These are phyloP conservation scores for Zanthoxylum bungeanum DNA, from an alignment of 345 rosid species.

Conservation along the genomic window DNA sequence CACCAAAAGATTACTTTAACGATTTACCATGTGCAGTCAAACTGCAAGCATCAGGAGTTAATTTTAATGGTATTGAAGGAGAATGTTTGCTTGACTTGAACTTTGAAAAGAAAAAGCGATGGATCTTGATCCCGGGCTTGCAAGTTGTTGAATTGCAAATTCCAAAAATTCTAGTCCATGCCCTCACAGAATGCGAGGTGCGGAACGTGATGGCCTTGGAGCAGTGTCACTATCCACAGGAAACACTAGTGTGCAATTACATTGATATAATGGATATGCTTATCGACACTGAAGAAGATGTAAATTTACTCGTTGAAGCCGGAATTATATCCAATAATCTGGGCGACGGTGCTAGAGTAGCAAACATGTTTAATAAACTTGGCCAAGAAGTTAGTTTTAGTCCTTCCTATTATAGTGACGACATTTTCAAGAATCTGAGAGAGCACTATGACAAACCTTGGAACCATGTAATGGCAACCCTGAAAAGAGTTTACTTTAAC, in stretches of 20 bases:
- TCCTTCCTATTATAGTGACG: not conserved
- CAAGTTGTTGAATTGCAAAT: not conserved
- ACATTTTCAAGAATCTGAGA: not conserved
- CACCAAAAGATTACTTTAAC: no score
- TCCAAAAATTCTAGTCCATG: not conserved
- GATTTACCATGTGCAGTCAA: not conserved
- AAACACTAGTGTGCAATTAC: constrained; percentile 7
- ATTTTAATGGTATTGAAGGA: not conserved
- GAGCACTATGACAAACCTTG: not conserved
- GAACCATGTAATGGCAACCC: not conserved
- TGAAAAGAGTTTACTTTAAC: constrained; percentile 12
- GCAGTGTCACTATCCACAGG: constrained; percentile 10
- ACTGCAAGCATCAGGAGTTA: constrained; percentile 15
- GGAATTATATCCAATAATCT: constrained; percentile 1
- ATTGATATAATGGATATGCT: not conserved
- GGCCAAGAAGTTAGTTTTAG: not conserved
- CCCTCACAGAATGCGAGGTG: constrained; percentile 9
- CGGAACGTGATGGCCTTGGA: constrained; percentile 20
- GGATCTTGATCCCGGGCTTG: no score
- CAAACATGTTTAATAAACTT: constrained; percentile 12
- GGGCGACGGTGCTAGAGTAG: not conserved
- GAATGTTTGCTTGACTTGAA: not conserved
- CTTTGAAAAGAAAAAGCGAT: not conserved
- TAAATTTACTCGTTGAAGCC: constrained; percentile 13
- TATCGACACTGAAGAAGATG: constrained; percentile 16